Base-by-base conservation (phyloP, 305 asterid genomes). In the Solanum hybrid region DNA sequence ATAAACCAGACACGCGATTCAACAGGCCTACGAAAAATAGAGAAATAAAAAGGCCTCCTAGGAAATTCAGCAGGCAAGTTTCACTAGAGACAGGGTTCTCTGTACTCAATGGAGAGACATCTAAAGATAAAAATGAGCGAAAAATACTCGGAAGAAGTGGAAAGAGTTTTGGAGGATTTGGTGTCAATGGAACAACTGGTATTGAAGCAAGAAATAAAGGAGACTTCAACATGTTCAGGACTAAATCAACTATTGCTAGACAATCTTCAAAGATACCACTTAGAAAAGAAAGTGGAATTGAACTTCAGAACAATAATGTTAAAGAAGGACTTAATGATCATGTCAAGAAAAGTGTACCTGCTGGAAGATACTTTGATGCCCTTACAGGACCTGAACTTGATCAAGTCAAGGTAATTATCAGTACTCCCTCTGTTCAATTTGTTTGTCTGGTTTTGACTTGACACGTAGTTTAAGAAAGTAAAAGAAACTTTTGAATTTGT, bases 351-450 rank as follows among this genome's bases (percentile, higher is more conserved):
- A 97, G 98, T 90, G 99, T 97, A 81, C 99, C 99, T 80, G 99
- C 97, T 85, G 98, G 99, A 28, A 94, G 99, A 94, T 97, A 97
- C 95, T 97, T 96, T 90, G 99, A 97, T 90, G 99, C 99, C 84
- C 97, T 97, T 39, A 93, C 92, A 26, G 99, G 99, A 71, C 99
- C 99, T 83, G 99, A 97, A 89, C 93, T 97, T 9, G 99, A 97
- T 91, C 94, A 97, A 96, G 95, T 97, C 95, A 97, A 97, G 99
- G 99, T 96, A 90, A 42, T 28, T 36, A 69, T 36, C 11, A 2
- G 5, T 71, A 11, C 77, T 71, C 77, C 77, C 20, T 71, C 0
- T 11, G 9, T 71, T 69, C 77, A 71, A 26, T 26, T 71, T 71
- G 33, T 26, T 71, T 26, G 76, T 69, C 33, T 5, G 2, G 18